phyloP scores from a whole-genome alignment of 192 early-diverging fungal species.

The Glomus cerebriforme region DNA sequence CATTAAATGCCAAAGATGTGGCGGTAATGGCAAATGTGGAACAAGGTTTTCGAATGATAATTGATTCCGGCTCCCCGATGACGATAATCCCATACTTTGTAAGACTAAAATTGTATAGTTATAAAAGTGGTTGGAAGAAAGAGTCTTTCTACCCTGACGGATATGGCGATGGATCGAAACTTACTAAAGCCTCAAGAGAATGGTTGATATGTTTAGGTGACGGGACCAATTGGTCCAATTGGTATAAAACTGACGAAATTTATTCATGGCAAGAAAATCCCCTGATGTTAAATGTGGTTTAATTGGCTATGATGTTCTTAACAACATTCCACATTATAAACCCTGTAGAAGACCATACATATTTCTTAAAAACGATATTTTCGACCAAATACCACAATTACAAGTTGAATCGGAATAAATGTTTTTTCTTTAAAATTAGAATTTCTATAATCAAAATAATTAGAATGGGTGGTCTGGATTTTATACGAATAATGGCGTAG shows the following conservation, averaged over 20 bases:
- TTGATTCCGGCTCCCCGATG: constrained; percentile 18
- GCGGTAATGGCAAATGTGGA: constrained; percentile 6
- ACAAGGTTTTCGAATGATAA: constrained; percentile 17
- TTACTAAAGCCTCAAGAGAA: constrained; percentile 19
- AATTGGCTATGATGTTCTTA: constrained; percentile 17
- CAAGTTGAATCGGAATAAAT: too few species aligned
- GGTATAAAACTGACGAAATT: not conserved
- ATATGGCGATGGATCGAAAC: constrained; percentile 4
- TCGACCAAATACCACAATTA: too few species aligned
- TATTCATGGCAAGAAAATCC: not conserved
- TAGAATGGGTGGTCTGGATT: too few species aligned
- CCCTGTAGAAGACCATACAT: not conserved
- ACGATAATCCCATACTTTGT: constrained; percentile 22
- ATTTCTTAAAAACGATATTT: constrained; percentile 24
- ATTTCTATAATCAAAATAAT: too few species aligned
- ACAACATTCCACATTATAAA: constrained; percentile 23
- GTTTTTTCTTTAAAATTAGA: too few species aligned
- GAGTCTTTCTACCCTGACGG: not conserved
- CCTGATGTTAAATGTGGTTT: constrained; percentile 10
- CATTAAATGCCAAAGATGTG: constrained; percentile 5
- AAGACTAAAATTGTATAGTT: constrained; percentile 19
- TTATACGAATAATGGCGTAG: too few species aligned
- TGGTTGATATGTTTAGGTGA: constrained; percentile 22
- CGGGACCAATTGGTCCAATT: constrained; percentile 17
- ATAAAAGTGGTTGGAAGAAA: constrained; percentile 13